Conservation (phyloP, 2,329 filamentous ascomycete species). For the Botrytis byssoidea region DNA sequence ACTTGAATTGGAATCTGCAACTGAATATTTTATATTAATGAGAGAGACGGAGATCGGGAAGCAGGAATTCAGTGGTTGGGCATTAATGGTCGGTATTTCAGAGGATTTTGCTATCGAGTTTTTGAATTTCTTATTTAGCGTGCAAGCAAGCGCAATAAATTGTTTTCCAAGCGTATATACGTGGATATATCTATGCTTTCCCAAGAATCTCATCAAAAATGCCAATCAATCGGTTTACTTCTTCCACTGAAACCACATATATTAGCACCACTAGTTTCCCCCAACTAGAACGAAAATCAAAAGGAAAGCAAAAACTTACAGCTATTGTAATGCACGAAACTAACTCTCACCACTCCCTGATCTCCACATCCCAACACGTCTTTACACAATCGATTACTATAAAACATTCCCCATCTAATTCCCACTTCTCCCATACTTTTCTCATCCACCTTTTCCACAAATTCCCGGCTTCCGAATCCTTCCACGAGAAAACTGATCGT, state of each 20-base stretch:
- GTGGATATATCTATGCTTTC: background rate
- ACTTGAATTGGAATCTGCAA: background rate
- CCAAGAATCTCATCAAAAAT: constrained; percentile 46
- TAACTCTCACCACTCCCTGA: constrained; percentile 67
- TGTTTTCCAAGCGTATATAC: background rate
- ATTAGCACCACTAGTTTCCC: constrained; percentile 21
- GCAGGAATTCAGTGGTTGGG: background rate
- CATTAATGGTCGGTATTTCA: background rate
- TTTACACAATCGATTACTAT: constrained; percentile 60
- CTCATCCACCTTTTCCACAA: constrained; percentile 63
- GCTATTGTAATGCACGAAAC: constrained; percentile 72
- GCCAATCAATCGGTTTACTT: constrained; percentile 52
- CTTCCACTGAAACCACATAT: constrained; percentile 47
- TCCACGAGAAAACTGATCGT: constrained; percentile 66
- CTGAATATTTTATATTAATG: background rate
- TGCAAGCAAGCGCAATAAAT: background rate
- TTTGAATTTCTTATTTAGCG: background rate
- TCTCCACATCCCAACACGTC: constrained; percentile 57
- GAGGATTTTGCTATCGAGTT: background rate
- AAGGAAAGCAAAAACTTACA: constrained; percentile 44
- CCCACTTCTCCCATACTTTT: constrained; percentile 53
- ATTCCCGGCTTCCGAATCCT: constrained; percentile 53
- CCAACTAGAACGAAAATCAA: background rate
- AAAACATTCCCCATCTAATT: constrained; percentile 67
- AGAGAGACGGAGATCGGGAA: no score